phyloP scores from a whole-genome alignment of 495 filamentous ascomycete species.

The Pseudoneurospora amorphoporcata region DNA sequence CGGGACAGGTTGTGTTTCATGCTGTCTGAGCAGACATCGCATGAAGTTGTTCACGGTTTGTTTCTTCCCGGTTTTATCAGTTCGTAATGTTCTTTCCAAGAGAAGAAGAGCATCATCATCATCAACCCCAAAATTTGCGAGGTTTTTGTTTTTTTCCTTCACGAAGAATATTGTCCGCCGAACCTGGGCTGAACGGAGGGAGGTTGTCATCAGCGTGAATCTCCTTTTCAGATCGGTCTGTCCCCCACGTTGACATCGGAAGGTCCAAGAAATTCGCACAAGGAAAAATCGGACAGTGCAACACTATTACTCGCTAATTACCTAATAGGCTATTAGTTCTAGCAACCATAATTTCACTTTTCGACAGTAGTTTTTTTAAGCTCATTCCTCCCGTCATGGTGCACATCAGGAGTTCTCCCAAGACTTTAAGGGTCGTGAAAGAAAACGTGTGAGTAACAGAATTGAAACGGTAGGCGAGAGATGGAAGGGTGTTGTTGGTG shows the following conservation, averaged over 20 bases:
- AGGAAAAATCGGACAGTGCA: background rate
- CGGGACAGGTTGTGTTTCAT: background rate
- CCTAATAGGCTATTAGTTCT: background rate
- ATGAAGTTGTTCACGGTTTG: background rate
- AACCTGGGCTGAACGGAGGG: background rate
- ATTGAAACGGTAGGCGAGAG: background rate
- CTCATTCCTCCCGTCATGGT: background rate
- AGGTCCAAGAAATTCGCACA: background rate
- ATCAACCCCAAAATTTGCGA: background rate
- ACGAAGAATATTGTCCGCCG: background rate
- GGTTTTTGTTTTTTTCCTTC: background rate
- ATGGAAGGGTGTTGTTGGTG: background rate
- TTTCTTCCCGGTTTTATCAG: background rate
- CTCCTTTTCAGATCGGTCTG: background rate
- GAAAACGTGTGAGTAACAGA: background rate
- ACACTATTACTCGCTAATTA: background rate
- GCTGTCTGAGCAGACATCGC: background rate
- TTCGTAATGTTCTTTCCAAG: background rate
- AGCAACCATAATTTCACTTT: background rate
- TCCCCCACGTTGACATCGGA: background rate
- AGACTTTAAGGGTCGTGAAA: background rate
- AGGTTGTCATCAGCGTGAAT: background rate
- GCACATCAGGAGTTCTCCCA: background rate
- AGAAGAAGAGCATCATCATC: background rate
- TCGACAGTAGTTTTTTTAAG: background rate